Evolutionary conservation across 2,329 filamentous ascomycete genomes (phyloP), one percentile per base, ranked within the genome.

Genomic region (Hypoxylon sp.): DNA sequence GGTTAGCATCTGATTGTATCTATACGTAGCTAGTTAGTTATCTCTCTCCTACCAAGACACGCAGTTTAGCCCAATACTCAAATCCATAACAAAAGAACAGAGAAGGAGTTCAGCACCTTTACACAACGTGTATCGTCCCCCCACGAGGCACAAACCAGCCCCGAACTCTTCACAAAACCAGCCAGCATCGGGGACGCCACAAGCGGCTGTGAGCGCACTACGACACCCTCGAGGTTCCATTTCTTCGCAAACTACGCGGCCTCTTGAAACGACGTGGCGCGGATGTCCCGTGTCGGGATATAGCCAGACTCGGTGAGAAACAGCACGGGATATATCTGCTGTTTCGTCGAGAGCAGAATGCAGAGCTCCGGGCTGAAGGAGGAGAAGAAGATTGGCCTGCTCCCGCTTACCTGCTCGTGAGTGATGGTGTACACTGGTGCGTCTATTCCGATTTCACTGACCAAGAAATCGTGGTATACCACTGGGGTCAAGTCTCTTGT

Each of bases 391-490:
- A 80, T 79, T 1, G 53, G 70, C 13, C 77, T 72, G 1, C 61
- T 52, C 2, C 67, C 47, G 22, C 70, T 62, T 77, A 78, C 70
- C 30, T 81, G 79, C 13, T 78, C 74, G 6, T 78, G 64, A 6
- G 70, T 79, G 15, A 80, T 52, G 51, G 74, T 74, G 65, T 81
- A 77, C 17, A 81, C 73, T 13, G 79, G 74, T 30, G 76, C 68
- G 62, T 81, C 79, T 3, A 77, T 77, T 2, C 79, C 79, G 4
- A 76, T 74, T 59, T 81, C 79, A 61, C 78, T 80, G 5, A 81
- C 61, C 2, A 75, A 75, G 53, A 79, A 81, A 62, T 81, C 78
- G 61, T 81, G 79, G 51, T 77, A 81, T 15, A 80, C 73, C 10
- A 81, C 73, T 2, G 79, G 77, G 10, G 77, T 68, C 37, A 74